phyloP scores from a whole-genome alignment of 768 basidiomycete species.

The Brasilioporus rufonigricans region DNA sequence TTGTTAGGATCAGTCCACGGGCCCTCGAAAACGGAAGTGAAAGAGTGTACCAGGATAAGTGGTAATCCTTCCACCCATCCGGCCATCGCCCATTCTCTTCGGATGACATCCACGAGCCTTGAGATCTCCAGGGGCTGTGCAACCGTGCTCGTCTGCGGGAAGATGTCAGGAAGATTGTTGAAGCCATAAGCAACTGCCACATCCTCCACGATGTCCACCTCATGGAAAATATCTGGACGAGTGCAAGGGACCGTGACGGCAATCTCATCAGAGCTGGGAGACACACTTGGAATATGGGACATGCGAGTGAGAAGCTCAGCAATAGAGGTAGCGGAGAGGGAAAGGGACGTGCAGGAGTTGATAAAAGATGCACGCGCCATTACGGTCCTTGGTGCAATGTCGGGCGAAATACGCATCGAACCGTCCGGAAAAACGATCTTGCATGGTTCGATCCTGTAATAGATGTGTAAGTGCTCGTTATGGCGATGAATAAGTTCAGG shows the following conservation, averaged over 20 bases:
- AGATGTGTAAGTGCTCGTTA: background rate
- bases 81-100: constrained; percentile 88
- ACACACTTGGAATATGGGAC: constrained; percentile 59
- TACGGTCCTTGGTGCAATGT: constrained; percentile 70
- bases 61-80: constrained; percentile 97
- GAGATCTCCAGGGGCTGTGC: constrained; percentile 90
- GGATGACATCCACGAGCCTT: constrained; percentile 84
- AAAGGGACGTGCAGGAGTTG: constrained; percentile 92
- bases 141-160: constrained; percentile 93
- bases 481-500: background rate
- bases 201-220: constrained; percentile 98
- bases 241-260: constrained; percentile 84
- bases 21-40: background rate
- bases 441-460: constrained; percentile 85
- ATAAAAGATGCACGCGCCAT: constrained; percentile 85
- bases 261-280: constrained; percentile 61
- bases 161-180: constrained; percentile 90
- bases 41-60: constrained; percentile 70
- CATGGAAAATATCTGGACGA: constrained; percentile 96
- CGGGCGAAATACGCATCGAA: constrained; percentile 70
- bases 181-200: constrained; percentile 97
- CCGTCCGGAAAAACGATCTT: constrained; percentile 81
- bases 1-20: constrained; percentile 2
- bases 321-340: constrained; percentile 62
- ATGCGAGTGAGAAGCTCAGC: constrained; percentile 77